These are phyloP conservation scores for Tuber indicum DNA, from an alignment of 495 filamentous ascomycete genomes.

Conservation along the genomic window DNA sequence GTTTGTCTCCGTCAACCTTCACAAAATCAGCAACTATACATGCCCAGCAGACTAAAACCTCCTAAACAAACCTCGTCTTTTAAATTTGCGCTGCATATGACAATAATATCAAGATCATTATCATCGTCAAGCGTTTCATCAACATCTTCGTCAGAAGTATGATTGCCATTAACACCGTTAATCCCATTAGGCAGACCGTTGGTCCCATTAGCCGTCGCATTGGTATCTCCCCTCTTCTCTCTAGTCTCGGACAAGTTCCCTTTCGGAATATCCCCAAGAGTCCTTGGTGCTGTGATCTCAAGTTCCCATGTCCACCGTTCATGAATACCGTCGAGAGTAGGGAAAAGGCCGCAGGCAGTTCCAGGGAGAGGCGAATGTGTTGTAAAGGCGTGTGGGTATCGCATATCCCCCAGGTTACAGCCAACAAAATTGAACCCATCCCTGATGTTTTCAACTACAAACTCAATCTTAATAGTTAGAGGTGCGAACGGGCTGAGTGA, in stretches of 20 bases:
- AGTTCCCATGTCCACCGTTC: constrained; percentile 81
- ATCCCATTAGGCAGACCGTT: constrained; percentile 19
- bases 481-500: constrained; percentile 51
- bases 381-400: constrained; percentile 89
- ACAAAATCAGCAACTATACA: constrained; percentile 33
- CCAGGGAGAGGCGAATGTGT: constrained; percentile 70
- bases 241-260: constrained; percentile 39
- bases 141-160: constrained; percentile 41
- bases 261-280: constrained; percentile 73
- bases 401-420: constrained; percentile 62
- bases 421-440: constrained; percentile 92
- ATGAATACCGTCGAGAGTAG: constrained; percentile 76
- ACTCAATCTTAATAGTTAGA: constrained; percentile 62
- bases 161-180: constrained; percentile 37
- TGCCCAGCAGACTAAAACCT: constrained; percentile 8
- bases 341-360: constrained; percentile 78
- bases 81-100: constrained; percentile 82
- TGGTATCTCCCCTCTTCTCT: constrained; percentile 34
- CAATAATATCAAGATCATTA: constrained; percentile 73
- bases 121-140: constrained; percentile 62
- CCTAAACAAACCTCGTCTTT: constrained; percentile 59
- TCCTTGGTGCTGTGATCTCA: constrained; percentile 73
- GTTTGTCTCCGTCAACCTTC: constrained; percentile 59
- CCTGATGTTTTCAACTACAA: constrained; percentile 60
- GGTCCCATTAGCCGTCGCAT: constrained; percentile 10